phyloP scores from a whole-genome alignment of 768 basidiomycete genomes.

The Boletus tylopilopsis region DNA sequence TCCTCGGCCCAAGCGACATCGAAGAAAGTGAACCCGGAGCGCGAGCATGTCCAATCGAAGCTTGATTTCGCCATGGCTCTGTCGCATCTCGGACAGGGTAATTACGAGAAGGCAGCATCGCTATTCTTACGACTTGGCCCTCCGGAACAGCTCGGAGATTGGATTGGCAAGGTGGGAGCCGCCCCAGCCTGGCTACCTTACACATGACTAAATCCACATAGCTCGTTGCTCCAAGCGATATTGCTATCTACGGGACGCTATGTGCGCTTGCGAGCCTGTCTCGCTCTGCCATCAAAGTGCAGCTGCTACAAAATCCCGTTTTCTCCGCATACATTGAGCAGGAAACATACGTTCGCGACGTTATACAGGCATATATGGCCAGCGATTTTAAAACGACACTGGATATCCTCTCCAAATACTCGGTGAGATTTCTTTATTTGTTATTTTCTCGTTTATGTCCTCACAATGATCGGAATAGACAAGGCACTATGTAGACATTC shows the following conservation, averaged over 20 bases:
- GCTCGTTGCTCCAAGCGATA: constrained; percentile 77
- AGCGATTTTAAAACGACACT: constrained; percentile 85
- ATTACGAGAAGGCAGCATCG: constrained; percentile 78
- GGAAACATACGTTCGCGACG: constrained; percentile 82
- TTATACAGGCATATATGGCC: constrained; percentile 80
- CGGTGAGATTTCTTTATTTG: constrained; percentile 40
- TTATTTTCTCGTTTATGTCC: background rate
- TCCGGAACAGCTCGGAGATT: constrained; percentile 66
- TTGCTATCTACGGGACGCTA: constrained; percentile 82
- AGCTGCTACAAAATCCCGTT: constrained; percentile 61
- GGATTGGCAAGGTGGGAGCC: constrained; percentile 70
- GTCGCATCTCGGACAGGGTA: constrained; percentile 63
- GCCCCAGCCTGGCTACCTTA: background rate
- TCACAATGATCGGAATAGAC: constrained; percentile 44
- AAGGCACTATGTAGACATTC: constrained; percentile 73
- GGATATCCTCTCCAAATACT: constrained; percentile 67
- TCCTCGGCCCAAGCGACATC: constrained; percentile 22
- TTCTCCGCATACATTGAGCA: constrained; percentile 81
- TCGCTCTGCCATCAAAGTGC: constrained; percentile 64
- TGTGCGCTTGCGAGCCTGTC: constrained; percentile 78
- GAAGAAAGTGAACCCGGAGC: constrained; percentile 49
- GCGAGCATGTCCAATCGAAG: constrained; percentile 69
- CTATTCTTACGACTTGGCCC: constrained; percentile 67
- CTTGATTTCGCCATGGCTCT: constrained; percentile 81
- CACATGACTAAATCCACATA: background rate